These are phyloP conservation scores for Globisporangium heterothallicum DNA, from an alignment of 352 stramenopile species.

Conservation along the genomic window DNA sequence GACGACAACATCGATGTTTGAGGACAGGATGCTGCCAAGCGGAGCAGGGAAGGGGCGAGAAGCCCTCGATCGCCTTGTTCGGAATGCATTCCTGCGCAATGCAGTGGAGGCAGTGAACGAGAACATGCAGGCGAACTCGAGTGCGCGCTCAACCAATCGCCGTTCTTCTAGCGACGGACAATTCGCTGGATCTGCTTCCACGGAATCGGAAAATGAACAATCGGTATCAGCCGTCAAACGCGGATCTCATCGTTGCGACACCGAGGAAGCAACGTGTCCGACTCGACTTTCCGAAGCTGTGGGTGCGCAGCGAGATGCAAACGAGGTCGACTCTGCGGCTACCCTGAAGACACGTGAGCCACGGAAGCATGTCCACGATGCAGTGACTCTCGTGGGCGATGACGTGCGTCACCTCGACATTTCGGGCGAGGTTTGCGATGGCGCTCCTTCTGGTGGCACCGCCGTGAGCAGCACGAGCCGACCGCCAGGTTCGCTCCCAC, in stretches of 20 bases:
- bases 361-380: too few relatives aligned
- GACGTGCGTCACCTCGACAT: neutral
- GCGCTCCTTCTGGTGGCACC: too few relatives aligned
- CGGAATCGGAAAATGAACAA: neutral
- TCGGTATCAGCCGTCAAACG: too few relatives aligned
- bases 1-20: conserved; percentile 33
- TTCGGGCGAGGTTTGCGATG: neutral
- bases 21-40: conserved; percentile 34
- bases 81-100: conserved; percentile 37
- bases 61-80: conserved; percentile 47
- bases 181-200: neutral
- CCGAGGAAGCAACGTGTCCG: too few relatives aligned
- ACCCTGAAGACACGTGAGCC: too few relatives aligned
- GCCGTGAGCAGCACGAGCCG: neutral
- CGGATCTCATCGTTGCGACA: too few relatives aligned
- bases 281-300: too few relatives aligned
- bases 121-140: neutral
- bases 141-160: neutral
- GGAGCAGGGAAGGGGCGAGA: conserved; percentile 45
- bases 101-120: conserved; percentile 3
- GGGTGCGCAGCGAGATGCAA: neutral
- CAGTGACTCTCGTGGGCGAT: too few relatives aligned
- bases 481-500: neutral
- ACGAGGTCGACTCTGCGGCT: too few relatives aligned
- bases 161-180: neutral